Evolutionary conservation across 768 basidiomycete genomes (phyloP).

Genomic region (Sistotremastrum niveocremeum): DNA sequence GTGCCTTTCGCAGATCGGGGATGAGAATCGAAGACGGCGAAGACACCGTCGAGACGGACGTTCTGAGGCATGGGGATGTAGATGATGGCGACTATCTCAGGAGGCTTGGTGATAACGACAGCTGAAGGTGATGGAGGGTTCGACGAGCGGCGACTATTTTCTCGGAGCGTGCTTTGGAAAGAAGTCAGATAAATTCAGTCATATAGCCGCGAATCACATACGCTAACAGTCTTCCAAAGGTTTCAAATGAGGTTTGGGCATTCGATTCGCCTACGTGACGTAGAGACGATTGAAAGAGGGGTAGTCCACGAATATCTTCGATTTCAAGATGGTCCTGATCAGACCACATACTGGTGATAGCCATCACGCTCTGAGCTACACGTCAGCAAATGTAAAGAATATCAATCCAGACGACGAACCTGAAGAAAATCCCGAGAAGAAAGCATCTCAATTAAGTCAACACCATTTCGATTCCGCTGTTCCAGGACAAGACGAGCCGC

Average conservation of each 20-base stretch:
- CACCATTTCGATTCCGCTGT: too few species aligned
- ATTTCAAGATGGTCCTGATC: conserved; percentile 39
- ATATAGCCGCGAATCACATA: conserved; percentile 5
- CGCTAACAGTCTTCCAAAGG: conserved; percentile 24
- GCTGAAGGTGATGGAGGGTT: conserved; percentile 18
- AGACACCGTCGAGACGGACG: conserved; percentile 18
- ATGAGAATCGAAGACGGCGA: conserved; percentile 57
- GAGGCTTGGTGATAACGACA: conserved; percentile 52
- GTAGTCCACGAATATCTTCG: conserved; percentile 35
- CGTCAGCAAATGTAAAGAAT: too few species aligned
- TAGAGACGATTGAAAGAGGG: conserved; percentile 33
- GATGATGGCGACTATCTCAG: conserved; percentile 53
- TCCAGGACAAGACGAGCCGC: conserved; percentile 39
- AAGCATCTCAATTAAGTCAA: too few species aligned
- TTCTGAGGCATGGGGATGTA: neutral
- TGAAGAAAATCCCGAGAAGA: too few species aligned
- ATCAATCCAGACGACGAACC: too few species aligned
- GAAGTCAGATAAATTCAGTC: too few species aligned
- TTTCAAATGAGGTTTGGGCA: conserved; percentile 20
- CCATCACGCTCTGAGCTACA: conserved; percentile 34
- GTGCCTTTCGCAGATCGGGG: conserved; percentile 41
- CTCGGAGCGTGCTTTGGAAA: too few species aligned
- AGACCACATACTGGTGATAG: conserved; percentile 45
- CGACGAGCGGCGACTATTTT: neutral
- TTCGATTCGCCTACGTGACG: conserved; percentile 22